These are phyloP conservation scores for Monosporascus sp. DNA, from an alignment of 2,329 filamentous ascomycete species.

Conservation along the genomic window DNA sequence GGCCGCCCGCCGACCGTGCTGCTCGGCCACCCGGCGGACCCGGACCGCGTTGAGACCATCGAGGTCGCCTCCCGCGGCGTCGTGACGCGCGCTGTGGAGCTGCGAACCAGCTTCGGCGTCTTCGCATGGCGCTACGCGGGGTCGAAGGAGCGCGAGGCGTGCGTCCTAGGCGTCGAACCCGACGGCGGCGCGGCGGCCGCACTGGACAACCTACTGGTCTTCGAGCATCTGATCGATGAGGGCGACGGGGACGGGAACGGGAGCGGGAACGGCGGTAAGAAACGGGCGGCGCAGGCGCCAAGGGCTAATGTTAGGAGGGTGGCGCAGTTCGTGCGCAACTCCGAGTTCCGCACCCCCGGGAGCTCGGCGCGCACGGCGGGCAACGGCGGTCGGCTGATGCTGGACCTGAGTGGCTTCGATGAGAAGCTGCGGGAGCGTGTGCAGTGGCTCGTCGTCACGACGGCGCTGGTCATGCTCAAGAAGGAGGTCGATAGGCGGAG, in stretches of 20 bases:
- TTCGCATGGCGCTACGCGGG: slow-evolving; percentile 53
- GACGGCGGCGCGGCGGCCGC: slow-evolving; percentile 25
- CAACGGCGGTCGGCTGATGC: slow-evolving; percentile 44
- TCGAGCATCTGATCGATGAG: slow-evolving; percentile 40
- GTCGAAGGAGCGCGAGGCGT: slow-evolving; percentile 34
- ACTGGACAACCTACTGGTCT: slow-evolving; percentile 41
- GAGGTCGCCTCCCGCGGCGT: slow-evolving; percentile 31
- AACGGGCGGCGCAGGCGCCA: background rate
- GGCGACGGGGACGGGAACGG: slow-evolving; percentile 2
- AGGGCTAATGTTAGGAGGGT: slow-evolving; percentile 28
- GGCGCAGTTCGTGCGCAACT: slow-evolving; percentile 39
- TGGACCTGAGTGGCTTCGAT: slow-evolving; percentile 35
- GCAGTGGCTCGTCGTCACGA: slow-evolving; percentile 49
- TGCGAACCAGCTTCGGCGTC: slow-evolving; percentile 42
- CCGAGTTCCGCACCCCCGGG: slow-evolving; percentile 34
- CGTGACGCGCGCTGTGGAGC: slow-evolving; percentile 28
- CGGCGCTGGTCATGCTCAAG: slow-evolving; percentile 58
- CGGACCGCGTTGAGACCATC: slow-evolving; percentile 15
- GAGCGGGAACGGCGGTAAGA: slow-evolving; percentile 1
- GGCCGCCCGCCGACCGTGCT: slow-evolving; percentile 43
- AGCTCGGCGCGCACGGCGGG: slow-evolving; percentile 35
- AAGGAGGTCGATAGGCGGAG: slow-evolving; percentile 57
- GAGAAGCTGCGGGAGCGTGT: slow-evolving; percentile 31
- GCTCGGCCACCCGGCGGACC: slow-evolving; percentile 10
- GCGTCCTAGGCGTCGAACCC: no score